Conservation (phyloP, 1,284 basidiomycete species). For the Naganishia cerealis region DNA sequence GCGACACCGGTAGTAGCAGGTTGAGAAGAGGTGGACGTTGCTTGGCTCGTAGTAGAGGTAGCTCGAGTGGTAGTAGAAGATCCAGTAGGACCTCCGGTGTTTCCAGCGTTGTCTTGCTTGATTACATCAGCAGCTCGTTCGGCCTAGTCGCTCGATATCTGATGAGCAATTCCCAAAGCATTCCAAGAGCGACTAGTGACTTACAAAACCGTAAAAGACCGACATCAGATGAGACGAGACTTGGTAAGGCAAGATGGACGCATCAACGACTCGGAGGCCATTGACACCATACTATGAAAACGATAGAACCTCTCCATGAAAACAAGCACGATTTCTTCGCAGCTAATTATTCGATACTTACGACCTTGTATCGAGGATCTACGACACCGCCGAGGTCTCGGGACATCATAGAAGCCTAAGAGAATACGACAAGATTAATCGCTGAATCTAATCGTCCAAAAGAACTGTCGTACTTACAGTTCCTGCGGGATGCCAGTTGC, state of each 20-base stretch:
- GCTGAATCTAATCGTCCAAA: not conserved
- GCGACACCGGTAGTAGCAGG: constrained; percentile 35
- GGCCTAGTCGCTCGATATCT: constrained; percentile 30
- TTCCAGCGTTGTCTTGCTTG: constrained; percentile 39
- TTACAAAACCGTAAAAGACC: constrained; percentile 46
- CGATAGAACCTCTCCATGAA: constrained; percentile 42
- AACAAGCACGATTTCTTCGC: constrained; percentile 40
- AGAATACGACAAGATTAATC: constrained; percentile 34
- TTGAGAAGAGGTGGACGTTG: constrained; percentile 32
- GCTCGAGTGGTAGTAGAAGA: constrained; percentile 22
- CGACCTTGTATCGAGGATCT: constrained; percentile 54
- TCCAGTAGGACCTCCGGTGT: constrained; percentile 3
- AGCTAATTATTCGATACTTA: constrained; percentile 48
- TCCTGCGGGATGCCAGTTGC: constrained; percentile 43
- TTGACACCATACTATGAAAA: constrained; percentile 47
- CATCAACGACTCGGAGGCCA: constrained; percentile 58
- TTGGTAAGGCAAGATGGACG: constrained; percentile 56
- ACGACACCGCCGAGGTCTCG: constrained; percentile 61
- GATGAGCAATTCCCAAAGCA: not conserved
- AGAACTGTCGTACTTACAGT: constrained; percentile 50
- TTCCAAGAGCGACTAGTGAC: not conserved
- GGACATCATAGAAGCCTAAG: constrained; percentile 61
- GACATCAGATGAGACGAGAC: constrained; percentile 51
- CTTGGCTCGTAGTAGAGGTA: constrained; percentile 23
- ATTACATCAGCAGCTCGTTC: constrained; percentile 49